Evolutionary conservation across 768 basidiomycete species (phyloP).

Genomic region (Jaapia argillacea): DNA sequence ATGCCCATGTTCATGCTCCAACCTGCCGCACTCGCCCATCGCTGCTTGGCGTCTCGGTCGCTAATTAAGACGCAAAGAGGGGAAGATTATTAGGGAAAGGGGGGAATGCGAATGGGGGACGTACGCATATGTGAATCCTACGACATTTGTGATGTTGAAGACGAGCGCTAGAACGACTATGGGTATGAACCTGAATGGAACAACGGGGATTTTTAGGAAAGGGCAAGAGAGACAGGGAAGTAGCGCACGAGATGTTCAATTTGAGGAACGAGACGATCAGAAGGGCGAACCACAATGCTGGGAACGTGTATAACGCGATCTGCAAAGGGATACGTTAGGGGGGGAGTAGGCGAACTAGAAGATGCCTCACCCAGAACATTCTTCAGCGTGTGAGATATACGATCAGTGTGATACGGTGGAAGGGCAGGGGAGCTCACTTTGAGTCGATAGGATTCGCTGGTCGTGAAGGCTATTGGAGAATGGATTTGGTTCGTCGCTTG

Average conservation of each 20-base stretch:
- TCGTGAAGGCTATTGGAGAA: slow-evolving; percentile 56
- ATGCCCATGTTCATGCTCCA: slow-evolving; percentile 63
- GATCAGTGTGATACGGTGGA: neutral
- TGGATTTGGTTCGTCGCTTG: neutral
- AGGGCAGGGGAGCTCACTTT: too few relatives aligned
- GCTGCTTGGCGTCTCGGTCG: slow-evolving; percentile 88
- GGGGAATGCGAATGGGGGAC: slow-evolving; percentile 16
- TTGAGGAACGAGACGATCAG: slow-evolving; percentile 85
- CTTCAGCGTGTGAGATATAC: slow-evolving; percentile 28
- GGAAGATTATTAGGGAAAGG: neutral
- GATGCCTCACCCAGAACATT: slow-evolving; percentile 78
- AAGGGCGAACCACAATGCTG: slow-evolving; percentile 78
- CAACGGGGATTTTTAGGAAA: slow-evolving; percentile 1
- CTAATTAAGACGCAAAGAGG: slow-evolving; percentile 23
- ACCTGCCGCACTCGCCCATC: slow-evolving; percentile 77
- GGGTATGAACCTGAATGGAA: slow-evolving; percentile 67
- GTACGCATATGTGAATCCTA: slow-evolving; percentile 94
- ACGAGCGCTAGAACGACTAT: slow-evolving; percentile 91
- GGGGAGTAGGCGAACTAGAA: slow-evolving; percentile 1
- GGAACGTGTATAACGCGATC: slow-evolving; percentile 87
- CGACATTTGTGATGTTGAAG: slow-evolving; percentile 92
- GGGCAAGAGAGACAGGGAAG: slow-evolving; percentile 2
- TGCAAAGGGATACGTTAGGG: slow-evolving; percentile 22
- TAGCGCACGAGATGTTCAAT: slow-evolving; percentile 73
- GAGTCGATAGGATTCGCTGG: slow-evolving; percentile 86